A percentile compares a stretch with the other conserved stretches of the same genome.
phyloP scores from a whole-genome alignment of 139 green algal genomes.

The Spirogloea muscicola region DNA sequence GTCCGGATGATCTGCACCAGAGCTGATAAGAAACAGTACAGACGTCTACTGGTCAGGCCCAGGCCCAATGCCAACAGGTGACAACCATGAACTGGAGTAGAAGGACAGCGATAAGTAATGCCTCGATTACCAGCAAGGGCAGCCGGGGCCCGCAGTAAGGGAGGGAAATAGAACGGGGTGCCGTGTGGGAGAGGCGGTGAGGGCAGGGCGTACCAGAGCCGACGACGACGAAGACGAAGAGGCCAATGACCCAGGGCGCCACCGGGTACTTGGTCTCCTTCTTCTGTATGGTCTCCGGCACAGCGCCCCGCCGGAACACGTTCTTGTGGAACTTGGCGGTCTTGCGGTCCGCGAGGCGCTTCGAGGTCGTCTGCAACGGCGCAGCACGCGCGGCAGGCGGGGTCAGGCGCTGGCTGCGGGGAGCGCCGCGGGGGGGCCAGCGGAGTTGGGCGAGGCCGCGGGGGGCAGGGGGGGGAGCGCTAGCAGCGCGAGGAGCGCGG shows the following conservation, averaged over 20 bases:
- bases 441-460: too few species aligned
- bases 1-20: slow-evolving; percentile 50
- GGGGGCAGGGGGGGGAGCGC: too few species aligned
- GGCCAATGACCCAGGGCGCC: slow-evolving; percentile 48
- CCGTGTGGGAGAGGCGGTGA: background rate
- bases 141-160: too few species aligned
- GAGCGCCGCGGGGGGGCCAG: too few species aligned
- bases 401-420: too few species aligned
- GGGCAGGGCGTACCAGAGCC: slow-evolving; percentile 42
- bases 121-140: too few species aligned
- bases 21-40: slow-evolving; percentile 1
- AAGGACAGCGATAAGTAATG: too few species aligned
- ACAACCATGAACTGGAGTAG: too few species aligned
- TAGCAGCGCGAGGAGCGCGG: too few species aligned
- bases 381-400: too few species aligned
- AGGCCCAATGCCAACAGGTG: too few species aligned
- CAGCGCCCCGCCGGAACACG: slow-evolving; percentile 43
- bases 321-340: slow-evolving; percentile 53
- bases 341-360: slow-evolving; percentile 36
- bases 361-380: slow-evolving; percentile 49
- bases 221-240: slow-evolving; percentile 59
- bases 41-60: too few species aligned
- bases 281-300: slow-evolving; percentile 33
- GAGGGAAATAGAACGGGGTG: background rate
- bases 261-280: slow-evolving; percentile 49